Conservation (phyloP, 108 stramenopile genomes). For the Skeletonema potamos region DNA sequence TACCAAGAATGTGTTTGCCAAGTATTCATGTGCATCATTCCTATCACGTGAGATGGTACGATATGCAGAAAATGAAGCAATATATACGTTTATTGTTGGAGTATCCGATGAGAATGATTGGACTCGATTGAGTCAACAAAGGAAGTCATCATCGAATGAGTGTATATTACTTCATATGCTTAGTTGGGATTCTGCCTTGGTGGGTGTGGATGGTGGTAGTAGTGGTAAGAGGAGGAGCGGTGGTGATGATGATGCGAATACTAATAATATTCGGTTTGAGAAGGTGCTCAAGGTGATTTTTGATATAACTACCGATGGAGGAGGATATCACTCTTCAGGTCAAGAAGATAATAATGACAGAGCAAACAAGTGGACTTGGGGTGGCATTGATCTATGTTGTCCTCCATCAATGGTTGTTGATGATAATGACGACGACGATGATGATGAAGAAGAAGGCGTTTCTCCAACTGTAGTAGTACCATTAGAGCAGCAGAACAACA, state of each 20-base stretch:
- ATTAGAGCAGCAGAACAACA: too few relatives aligned
- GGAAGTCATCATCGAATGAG: slow-evolving; percentile 7
- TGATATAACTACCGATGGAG: slow-evolving; percentile 16
- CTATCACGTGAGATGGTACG: slow-evolving; percentile 78
- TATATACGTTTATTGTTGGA: slow-evolving; percentile 72
- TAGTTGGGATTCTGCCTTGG: slow-evolving; percentile 74
- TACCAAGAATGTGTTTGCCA: slow-evolving; percentile 4
- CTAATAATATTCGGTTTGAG: slow-evolving; percentile 9
- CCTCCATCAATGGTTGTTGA: slow-evolving; percentile 13
- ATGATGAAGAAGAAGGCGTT: not conserved
- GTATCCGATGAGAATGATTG: slow-evolving; percentile 10
- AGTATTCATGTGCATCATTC: slow-evolving; percentile 60
- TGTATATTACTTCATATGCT: slow-evolving; percentile 67
- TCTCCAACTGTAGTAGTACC: too few relatives aligned
- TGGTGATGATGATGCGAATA: not conserved
- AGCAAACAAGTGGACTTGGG: slow-evolving; percentile 57
- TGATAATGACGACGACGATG: too few relatives aligned
- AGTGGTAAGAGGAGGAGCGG: not conserved
- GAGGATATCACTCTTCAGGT: not conserved
- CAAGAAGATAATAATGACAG: slow-evolving; percentile 18
- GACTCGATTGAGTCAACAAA: slow-evolving; percentile 4
- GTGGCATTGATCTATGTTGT: slow-evolving; percentile 76
- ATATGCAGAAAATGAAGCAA: slow-evolving; percentile 78
- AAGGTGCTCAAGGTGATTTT: slow-evolving; percentile 56
- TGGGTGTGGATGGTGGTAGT: slow-evolving; percentile 1